Evolutionary conservation across 176 grass and related monocot genomes (phyloP), one percentile per base, ranked within the genome.

Genomic region (Luzula sylvatica): DNA sequence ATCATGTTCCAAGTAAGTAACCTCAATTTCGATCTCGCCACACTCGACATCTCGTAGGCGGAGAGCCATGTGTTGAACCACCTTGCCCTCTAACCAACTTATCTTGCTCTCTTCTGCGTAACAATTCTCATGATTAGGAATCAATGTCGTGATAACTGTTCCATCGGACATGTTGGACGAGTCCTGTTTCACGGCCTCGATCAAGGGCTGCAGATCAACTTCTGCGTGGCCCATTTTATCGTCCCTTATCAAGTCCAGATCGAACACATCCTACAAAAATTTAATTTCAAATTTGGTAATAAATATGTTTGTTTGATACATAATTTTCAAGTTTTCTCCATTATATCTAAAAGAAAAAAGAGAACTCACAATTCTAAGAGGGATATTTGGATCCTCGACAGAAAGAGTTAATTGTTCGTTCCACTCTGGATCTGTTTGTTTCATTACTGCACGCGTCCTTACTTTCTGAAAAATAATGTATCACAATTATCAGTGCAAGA

Each of bases 221-320:
- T 94, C 82, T 2, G 87, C 87, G 0, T 87, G 71, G 0, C 88
- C 88, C 88, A 94, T 94, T 3, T 1, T 1, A 48, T 94, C 88
- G n/a, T 94, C 82, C 2, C 67, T 87, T 25, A 94, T 63, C 1
- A 40, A 77, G 59, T 87, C 82, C 45, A 80, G 80, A 51, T 94
- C 82, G 3, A 76, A 83, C 5, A 87, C 82, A 69, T 87, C 68
- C 87, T 94, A 65, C 19, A 53, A 28, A 23, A 11, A 41, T 42
- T 23, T 59, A 2, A 14, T 50, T 50, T 8, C 14, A 12, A 42
- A 25, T 14, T 29, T 22, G 11, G 26, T 38, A 29, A 49, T 1
- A 65, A 13, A 43, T 38, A 11, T 20, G 11, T 40, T 42, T 43
- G 39, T 22, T 15, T 68, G 24, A 38, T 12, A 9, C 16, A n/a